phyloP scores from a whole-genome alignment of 495 filamentous ascomycete genomes.

The Neurospora tetrasperma region DNA sequence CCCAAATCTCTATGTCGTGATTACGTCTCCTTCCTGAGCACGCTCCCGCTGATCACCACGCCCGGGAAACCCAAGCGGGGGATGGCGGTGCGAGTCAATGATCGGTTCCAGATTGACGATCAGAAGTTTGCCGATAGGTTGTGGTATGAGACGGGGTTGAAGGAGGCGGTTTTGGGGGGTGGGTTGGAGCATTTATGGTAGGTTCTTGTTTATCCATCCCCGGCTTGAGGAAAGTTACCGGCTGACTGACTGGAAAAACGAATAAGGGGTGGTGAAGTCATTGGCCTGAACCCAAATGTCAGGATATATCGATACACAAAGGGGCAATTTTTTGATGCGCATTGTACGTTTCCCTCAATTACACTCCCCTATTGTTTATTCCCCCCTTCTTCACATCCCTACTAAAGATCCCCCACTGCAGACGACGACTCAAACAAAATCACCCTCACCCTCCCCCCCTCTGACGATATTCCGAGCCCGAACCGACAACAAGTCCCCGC shows the following conservation, averaged over 20 bases:
- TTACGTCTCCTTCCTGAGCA: constrained; percentile 69
- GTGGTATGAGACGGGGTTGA: constrained; percentile 56
- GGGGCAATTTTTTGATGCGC: constrained; percentile 82
- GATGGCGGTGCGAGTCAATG: constrained; percentile 80
- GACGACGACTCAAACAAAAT: constrained; percentile 73
- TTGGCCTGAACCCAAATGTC: constrained; percentile 87
- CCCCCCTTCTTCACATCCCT: too few species aligned
- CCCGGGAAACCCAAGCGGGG: constrained; percentile 77
- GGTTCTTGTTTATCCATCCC: not conserved
- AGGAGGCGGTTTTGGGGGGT: constrained; percentile 32
- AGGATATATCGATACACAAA: constrained; percentile 81
- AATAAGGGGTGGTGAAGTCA: constrained; percentile 57
- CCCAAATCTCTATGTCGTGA: constrained; percentile 69
- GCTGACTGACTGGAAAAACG: not conserved
- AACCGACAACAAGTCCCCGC: constrained; percentile 32
- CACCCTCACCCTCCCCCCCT: constrained; percentile 38
- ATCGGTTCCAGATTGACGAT: constrained; percentile 81
- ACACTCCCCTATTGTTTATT: not conserved
- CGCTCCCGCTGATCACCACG: constrained; percentile 67
- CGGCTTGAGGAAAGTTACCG: too few species aligned
- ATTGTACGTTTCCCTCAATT: constrained; percentile 49
- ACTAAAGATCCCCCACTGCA: constrained; percentile 28
- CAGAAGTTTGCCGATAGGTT: constrained; percentile 59
- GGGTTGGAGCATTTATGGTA: constrained; percentile 28
- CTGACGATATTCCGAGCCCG: constrained; percentile 5